These are phyloP conservation scores for Globisporangium parvum DNA, from an alignment of 352 stramenopile species.

Conservation along the genomic window DNA sequence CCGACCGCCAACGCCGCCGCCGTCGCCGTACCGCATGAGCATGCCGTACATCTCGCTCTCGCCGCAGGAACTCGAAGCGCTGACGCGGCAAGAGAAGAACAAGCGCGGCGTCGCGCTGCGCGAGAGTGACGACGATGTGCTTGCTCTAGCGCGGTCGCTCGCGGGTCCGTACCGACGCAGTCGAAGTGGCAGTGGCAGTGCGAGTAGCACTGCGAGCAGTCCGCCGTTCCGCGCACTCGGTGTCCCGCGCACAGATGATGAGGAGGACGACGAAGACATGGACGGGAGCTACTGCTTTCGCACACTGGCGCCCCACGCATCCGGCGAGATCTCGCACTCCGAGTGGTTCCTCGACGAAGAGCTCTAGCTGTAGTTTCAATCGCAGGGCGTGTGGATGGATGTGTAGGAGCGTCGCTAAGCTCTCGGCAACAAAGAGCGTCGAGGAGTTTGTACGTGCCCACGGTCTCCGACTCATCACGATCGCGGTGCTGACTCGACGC, in stretches of 20 bases:
- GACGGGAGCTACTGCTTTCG: constrained; percentile 16
- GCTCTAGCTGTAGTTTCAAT: background rate
- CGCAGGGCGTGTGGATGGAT: background rate
- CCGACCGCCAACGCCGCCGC: constrained; percentile 2
- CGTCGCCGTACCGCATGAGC: constrained; percentile 15
- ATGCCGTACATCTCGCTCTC: constrained; percentile 42
- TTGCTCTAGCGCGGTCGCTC: background rate
- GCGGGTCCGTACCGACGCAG: constrained; percentile 1
- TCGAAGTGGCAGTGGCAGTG: constrained; percentile 25
- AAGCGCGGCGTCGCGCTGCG: constrained; percentile 5
- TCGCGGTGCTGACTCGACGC: too few relatives aligned
- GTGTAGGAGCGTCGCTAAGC: too few relatives aligned
- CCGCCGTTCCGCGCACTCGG: constrained; percentile 27
- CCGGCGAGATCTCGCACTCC: constrained; percentile 32
- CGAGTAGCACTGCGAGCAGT: constrained; percentile 19
- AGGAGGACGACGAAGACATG: constrained; percentile 43
- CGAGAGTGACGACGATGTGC: constrained; percentile 10
- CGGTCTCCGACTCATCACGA: too few relatives aligned
- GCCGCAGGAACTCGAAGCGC: constrained; percentile 34
- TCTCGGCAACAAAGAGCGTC: too few relatives aligned
- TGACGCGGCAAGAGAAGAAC: constrained; percentile 31
- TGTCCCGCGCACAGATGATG: constrained; percentile 25
- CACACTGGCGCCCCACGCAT: constrained; percentile 25
- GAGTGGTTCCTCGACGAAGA: constrained; percentile 38
- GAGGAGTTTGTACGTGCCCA: too few relatives aligned